Percentiles rank a stretch among this genome's conserved stretches.
phyloP scores from a whole-genome alignment of 2,329 filamentous ascomycete genomes.

The Paracoccidioides brasiliensis region DNA sequence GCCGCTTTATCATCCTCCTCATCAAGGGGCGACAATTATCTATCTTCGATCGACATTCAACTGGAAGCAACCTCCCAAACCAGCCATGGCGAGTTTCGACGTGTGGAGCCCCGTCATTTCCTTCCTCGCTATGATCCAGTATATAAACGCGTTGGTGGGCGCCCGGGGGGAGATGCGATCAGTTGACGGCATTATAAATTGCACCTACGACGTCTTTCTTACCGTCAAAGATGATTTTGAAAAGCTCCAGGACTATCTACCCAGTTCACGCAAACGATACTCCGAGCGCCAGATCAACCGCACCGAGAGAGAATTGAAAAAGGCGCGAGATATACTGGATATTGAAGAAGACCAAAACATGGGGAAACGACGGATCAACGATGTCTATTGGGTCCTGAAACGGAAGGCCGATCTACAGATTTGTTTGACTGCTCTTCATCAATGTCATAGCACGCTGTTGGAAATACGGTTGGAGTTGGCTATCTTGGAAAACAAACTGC shows the following conservation, averaged over 20 bases:
- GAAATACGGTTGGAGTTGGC: background rate
- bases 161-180: background rate
- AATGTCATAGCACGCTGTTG: background rate
- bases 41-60: background rate
- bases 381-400: conserved; percentile 1
- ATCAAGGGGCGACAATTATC: background rate
- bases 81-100: background rate
- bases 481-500: background rate
- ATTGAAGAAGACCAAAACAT: background rate
- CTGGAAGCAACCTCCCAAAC: background rate
- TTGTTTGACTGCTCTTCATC: background rate
- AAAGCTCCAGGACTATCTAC: background rate
- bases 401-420: background rate
- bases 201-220: background rate
- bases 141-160: background rate
- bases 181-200: background rate
- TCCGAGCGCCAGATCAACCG: background rate
- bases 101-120: background rate
- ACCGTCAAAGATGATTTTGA: background rate
- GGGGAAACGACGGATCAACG: background rate
- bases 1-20: background rate
- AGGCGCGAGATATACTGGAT: background rate
- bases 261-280: background rate
- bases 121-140: background rate
- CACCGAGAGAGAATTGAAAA: background rate